These are phyloP conservation scores for Saccharomyces hybrid DNA, from an alignment of 1,139 yeast species.

Conservation along the genomic window DNA sequence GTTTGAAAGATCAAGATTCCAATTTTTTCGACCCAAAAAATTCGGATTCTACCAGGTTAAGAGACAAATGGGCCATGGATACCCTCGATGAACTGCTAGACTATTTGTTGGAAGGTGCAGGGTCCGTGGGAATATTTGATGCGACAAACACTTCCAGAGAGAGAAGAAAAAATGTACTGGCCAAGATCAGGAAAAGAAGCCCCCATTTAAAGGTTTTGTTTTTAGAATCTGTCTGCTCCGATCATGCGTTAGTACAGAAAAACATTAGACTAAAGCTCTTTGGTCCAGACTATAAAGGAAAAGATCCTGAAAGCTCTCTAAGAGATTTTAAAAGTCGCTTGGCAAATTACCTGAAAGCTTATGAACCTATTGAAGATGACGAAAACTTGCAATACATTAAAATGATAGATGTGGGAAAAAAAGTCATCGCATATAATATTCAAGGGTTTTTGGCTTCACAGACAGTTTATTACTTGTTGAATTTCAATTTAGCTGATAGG, in stretches of 20 bases:
- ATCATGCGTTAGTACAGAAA: conserved; percentile 65
- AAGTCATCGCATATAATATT: conserved; percentile 83
- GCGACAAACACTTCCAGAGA: conserved; percentile 85
- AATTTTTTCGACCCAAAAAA: conserved; percentile 83
- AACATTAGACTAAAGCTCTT: conserved; percentile 78
- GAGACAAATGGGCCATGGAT: conserved; percentile 96
- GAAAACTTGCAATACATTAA: conserved; percentile 82
- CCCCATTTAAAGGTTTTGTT: conserved; percentile 67
- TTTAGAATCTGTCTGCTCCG: conserved; percentile 82
- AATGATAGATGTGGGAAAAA: conserved; percentile 93
- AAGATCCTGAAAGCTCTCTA: conserved; percentile 76
- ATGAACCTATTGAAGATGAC: conserved; percentile 78
- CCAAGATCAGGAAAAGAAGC: conserved; percentile 62
- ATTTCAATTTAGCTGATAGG: conserved; percentile 82
- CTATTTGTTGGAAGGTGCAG: conserved; percentile 70
- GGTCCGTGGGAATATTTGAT: conserved; percentile 91
- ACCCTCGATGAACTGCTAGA: conserved; percentile 79
- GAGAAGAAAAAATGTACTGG: conserved; percentile 61
- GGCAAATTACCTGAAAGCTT: conserved; percentile 78
- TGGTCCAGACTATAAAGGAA: conserved; percentile 86
- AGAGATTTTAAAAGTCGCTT: conserved; percentile 77
- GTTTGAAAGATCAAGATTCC: conserved; percentile 50
- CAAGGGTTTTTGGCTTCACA: conserved; percentile 92
- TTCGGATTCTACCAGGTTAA: conserved; percentile 50
- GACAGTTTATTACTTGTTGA: conserved; percentile 79